Evolutionary conservation across 768 basidiomycete species (phyloP).

Genomic region (Tulasnella sp.): DNA sequence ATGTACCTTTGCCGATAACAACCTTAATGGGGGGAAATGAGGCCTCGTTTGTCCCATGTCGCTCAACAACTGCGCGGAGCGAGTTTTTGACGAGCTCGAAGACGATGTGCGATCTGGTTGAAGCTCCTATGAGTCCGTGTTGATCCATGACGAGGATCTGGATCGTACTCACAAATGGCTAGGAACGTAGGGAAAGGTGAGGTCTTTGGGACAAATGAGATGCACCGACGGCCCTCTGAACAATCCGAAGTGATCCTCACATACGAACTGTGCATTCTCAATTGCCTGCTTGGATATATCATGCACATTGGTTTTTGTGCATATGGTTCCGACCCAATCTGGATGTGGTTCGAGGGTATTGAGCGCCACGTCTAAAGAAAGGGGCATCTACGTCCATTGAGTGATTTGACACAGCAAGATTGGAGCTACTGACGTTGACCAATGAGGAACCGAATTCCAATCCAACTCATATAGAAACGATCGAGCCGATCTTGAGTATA

Average conservation of each 20-base stretch:
- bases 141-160: no score
- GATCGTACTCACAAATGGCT: slow-evolving; percentile 53
- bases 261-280: slow-evolving; percentile 77
- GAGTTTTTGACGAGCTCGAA: slow-evolving; percentile 99
- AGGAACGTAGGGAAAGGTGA: slow-evolving; percentile 90
- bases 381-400: no score
- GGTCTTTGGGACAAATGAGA: slow-evolving; percentile 79
- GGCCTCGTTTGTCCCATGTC: slow-evolving; percentile 69
- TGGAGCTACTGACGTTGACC: slow-evolving; percentile 93
- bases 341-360: slow-evolving; percentile 83
- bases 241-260: slow-evolving; percentile 89
- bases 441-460: slow-evolving; percentile 92
- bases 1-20: slow-evolving; percentile 64
- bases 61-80: slow-evolving; percentile 89
- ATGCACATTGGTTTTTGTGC: slow-evolving; percentile 86
- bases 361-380: slow-evolving; percentile 70
- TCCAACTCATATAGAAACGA: slow-evolving; percentile 91
- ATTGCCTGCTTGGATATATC: slow-evolving; percentile 98
- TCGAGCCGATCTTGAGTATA: slow-evolving; percentile 95
- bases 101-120: slow-evolving; percentile 81
- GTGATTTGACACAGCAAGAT: no score
- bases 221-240: slow-evolving; percentile 95
- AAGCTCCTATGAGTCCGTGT: no score
- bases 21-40: slow-evolving; percentile 85
- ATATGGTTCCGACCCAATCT: slow-evolving; percentile 96